Evolutionary conservation across 2,329 filamentous ascomycete genomes (phyloP).

Genomic region (Penicillium rolfsii): DNA sequence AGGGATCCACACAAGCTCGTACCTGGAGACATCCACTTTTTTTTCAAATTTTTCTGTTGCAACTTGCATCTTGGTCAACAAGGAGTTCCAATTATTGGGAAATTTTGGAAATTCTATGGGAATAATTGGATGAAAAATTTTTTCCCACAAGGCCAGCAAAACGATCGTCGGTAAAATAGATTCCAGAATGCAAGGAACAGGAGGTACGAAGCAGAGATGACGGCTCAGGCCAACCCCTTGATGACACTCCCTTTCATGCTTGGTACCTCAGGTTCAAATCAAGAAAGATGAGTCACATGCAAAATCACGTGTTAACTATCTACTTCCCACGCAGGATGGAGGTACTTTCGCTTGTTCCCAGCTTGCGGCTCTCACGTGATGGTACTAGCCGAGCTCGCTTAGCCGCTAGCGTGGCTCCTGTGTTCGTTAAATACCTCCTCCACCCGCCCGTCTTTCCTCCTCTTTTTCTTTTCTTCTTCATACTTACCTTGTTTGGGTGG

Average conservation of each 20-base stretch:
- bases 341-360: too few relatives aligned
- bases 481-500: conserved; percentile 57
- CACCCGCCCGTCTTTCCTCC: conserved; percentile 27
- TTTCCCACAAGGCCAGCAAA: conserved; percentile 1
- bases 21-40: conserved; percentile 16
- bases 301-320: background rate
- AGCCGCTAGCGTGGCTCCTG: conserved; percentile 22
- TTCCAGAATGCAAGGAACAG: conserved; percentile 20
- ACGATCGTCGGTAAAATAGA: conserved; percentile 7
- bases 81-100: conserved; percentile 28
- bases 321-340: too few relatives aligned
- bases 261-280: background rate
- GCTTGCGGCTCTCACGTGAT: background rate
- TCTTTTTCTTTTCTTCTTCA: conserved; percentile 52
- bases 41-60: conserved; percentile 11
- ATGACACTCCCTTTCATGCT: background rate
- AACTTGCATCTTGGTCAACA: conserved; percentile 7
- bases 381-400: conserved; percentile 13
- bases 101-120: conserved; percentile 7
- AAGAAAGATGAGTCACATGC: background rate
- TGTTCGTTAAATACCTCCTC: conserved; percentile 36
- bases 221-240: conserved; percentile 3
- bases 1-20: conserved; percentile 30
- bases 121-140: conserved; percentile 6
- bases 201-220: conserved; percentile 9